Base-by-base conservation (phyloP, 805 yeast species). In the Candida alai region DNA sequence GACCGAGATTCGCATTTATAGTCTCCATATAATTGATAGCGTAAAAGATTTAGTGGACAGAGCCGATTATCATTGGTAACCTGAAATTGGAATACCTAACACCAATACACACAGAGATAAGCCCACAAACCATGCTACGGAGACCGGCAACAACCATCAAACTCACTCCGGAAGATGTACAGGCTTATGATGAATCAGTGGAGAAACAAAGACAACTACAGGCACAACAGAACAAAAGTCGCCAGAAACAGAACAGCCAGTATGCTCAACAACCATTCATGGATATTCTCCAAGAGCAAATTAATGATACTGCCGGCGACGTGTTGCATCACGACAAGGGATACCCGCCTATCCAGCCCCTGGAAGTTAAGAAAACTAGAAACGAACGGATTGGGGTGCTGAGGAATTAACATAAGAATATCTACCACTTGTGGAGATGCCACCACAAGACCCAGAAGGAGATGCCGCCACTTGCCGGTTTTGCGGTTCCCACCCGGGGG, bases 261-360 rank as follows among this genome's bases (percentile, higher is more conserved):
- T 40, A 39, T 21, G 35, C 37, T 28, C 35, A 37, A 10, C 47
- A 44, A 19, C 44, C 43, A 35, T 24, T 26, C 37, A 14, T 13
- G 11, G 10, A 27, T 19, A 39, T 43, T 29, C n/a, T n/a, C 32
- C 37, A 48, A 35, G 39, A 43, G 34, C 45, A 51, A 37, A 34
- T 41, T 14, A 37, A 41, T 40, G 37, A 39, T 14, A 38, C 35
- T 14, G 35, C 32, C 24, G 29, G 30, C 28, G 46, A 46, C 5
- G 20, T 39, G 11, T 80, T 84, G 37, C 93, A 85, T 55, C 75
- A 73, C 51, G 84, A 83, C 70, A 86, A 94, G 15, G 86, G 84
- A 22, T 20, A 12, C 6, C 11, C 15, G 12, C 13, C 11, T 10
- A 17, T 15, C 13, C 12, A 5, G n/a, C 22, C 13, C 11, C 15